A percentile compares a stretch with the other conserved stretches of the same genome.
Conservation (phyloP, 2,329 filamentous ascomycete species). For the Rutstroemia sydowiana region DNA sequence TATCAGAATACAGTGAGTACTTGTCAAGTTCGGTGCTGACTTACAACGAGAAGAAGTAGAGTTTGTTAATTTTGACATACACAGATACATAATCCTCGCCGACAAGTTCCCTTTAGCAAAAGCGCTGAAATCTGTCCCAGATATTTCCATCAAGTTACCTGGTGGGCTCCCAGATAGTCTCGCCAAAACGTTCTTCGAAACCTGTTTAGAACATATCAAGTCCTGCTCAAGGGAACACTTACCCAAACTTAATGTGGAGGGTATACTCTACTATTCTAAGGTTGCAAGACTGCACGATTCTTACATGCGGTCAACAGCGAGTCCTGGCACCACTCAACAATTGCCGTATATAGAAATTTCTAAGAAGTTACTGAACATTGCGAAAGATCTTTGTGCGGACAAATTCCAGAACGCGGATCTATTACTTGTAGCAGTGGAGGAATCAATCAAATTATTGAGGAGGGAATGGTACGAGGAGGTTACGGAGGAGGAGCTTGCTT, state of each 20-base stretch:
- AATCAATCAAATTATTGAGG: slow-evolving; percentile 26
- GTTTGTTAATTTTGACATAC: too few relatives aligned
- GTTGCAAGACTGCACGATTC: slow-evolving; percentile 26
- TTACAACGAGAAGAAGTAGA: too few relatives aligned
- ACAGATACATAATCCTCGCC: slow-evolving; percentile 20
- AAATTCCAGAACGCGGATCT: slow-evolving; percentile 27
- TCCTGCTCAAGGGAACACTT: slow-evolving; percentile 28
- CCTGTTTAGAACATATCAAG: slow-evolving; percentile 28
- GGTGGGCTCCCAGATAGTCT: slow-evolving; percentile 9
- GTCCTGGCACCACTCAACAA: not conserved
- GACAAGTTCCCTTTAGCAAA: slow-evolving; percentile 25
- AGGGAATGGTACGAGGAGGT: slow-evolving; percentile 35
- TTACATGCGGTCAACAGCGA: slow-evolving; percentile 12
- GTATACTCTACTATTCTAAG: slow-evolving; percentile 29
- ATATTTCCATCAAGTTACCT: slow-evolving; percentile 15
- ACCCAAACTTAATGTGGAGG: slow-evolving; percentile 34
- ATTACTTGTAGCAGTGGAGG: slow-evolving; percentile 26
- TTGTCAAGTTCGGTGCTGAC: too few relatives aligned
- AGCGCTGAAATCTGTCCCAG: slow-evolving; percentile 7
- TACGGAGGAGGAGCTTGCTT: slow-evolving; percentile 35
- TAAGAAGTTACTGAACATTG: slow-evolving; percentile 25
- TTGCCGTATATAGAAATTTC: slow-evolving; percentile 12
- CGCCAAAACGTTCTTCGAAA: slow-evolving; percentile 21
- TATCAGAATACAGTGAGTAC: slow-evolving; percentile 22
- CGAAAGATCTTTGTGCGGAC: slow-evolving; percentile 29